Conservation (phyloP, 148 eudicot species). For the Oxyria digyna region DNA sequence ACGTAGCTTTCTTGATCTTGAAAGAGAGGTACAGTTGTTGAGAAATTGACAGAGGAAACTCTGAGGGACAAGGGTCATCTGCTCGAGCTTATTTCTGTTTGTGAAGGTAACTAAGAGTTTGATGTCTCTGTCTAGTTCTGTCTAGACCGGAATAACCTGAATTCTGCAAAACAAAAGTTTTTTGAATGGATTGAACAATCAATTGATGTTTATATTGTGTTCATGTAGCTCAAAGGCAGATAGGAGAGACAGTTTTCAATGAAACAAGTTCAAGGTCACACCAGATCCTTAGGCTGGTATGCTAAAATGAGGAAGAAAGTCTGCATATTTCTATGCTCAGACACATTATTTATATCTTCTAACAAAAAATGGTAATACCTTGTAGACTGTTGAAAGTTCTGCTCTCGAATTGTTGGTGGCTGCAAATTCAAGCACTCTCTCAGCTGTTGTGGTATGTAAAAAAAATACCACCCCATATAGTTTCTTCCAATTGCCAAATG, state of each 20-base stretch:
- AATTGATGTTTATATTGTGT: neutral
- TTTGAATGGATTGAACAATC: neutral
- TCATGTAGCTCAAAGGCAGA: constrained; percentile 85
- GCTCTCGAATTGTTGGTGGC: constrained; percentile 31
- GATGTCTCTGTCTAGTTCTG: neutral
- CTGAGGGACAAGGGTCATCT: constrained; percentile 62
- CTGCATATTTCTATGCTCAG: neutral
- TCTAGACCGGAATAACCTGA: neutral
- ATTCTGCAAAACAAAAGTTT: neutral
- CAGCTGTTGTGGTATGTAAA: constrained; percentile 70
- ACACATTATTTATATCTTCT: neutral
- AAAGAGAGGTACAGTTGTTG: constrained; percentile 95
- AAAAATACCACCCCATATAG: too few species aligned
- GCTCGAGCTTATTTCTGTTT: constrained; percentile 57
- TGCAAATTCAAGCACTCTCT: constrained; percentile 51
- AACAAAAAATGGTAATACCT: neutral
- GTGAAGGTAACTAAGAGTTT: constrained; percentile 53
- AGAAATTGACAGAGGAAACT: constrained; percentile 82
- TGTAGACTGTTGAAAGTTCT: constrained; percentile 76
- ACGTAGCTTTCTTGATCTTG: neutral
- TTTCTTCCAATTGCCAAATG: neutral
- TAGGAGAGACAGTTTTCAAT: constrained; percentile 88
- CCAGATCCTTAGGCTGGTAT: constrained; percentile 92
- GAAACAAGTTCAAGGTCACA: constrained; percentile 91
- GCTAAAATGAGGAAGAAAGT: constrained; percentile 4